Percentiles rank a stretch among this genome's conserved stretches.
phyloP scores from a whole-genome alignment of 2,329 filamentous ascomycete species.

The Pseudopithomyces chartarum region DNA sequence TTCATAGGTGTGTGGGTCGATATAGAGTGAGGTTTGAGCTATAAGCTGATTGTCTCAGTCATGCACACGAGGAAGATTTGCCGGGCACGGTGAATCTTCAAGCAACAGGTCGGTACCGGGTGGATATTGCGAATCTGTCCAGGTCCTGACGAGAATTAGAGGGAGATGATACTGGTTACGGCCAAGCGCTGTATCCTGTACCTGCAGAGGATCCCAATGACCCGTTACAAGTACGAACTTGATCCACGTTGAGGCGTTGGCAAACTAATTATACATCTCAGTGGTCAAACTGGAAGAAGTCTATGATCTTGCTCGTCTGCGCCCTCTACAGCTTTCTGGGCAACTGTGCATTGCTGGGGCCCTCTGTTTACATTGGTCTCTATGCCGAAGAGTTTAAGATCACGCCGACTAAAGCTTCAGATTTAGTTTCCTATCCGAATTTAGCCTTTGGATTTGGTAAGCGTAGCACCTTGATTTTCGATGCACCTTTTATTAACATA shows the following conservation, averaged over 20 bases:
- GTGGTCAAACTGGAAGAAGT: conserved; percentile 63
- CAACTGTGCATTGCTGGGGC: conserved; percentile 61
- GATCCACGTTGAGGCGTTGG: background rate
- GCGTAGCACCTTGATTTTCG: background rate
- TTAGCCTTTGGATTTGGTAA: conserved; percentile 62
- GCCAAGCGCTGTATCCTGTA: conserved; percentile 65
- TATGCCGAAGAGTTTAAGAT: conserved; percentile 60
- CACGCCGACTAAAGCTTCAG: conserved; percentile 57
- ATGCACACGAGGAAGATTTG: conserved; percentile 61
- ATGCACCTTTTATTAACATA: conserved; percentile 14
- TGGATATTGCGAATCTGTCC: background rate
- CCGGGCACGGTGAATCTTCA: conserved; percentile 62
- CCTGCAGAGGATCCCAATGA: conserved; percentile 67
- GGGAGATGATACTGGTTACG: conserved; percentile 64
- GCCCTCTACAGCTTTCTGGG: conserved; percentile 64
- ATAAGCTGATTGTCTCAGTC: conserved; percentile 41
- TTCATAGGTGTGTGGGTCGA: conserved; percentile 13
- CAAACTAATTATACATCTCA: background rate
- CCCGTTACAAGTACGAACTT: conserved; percentile 52
- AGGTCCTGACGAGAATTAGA: conserved; percentile 42
- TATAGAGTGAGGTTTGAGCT: background rate
- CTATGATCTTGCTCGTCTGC: conserved; percentile 59
- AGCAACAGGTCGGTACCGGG: conserved; percentile 30
- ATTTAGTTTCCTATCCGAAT: conserved; percentile 64
- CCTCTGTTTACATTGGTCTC: conserved; percentile 63